Evolutionary conservation across 805 yeast species (phyloP).

Genomic region (Saccharomycopsis fodiens): DNA sequence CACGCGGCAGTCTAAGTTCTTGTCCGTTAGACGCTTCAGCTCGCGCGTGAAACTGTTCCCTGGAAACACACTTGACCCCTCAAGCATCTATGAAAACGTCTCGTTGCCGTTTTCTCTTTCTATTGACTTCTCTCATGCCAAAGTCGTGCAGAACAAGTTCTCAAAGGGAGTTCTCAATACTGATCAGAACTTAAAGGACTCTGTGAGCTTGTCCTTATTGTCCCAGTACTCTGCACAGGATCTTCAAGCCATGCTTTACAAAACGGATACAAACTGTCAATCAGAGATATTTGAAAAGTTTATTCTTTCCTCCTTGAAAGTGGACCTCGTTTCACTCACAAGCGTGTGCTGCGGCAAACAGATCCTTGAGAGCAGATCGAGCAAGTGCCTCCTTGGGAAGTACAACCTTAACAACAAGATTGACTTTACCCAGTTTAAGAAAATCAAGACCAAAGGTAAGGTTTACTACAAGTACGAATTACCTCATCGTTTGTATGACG

Average conservation of each 20-base stretch:
- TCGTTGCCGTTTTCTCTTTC: conserved; percentile 11
- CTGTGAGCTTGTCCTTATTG: conserved; percentile 7
- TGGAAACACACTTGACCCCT: not conserved
- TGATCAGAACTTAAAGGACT: conserved; percentile 9
- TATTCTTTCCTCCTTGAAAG: conserved; percentile 1
- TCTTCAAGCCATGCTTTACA: conserved; percentile 10
- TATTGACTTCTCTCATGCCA: conserved; percentile 16
- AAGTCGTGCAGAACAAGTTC: conserved; percentile 6
- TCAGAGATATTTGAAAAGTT: conserved; percentile 6
- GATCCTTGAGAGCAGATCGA: not conserved
- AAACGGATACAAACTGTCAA: not conserved
- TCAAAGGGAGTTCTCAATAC: conserved; percentile 16
- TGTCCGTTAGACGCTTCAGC: conserved; percentile 12
- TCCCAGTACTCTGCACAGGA: conserved; percentile 12
- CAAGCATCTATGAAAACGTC: conserved; percentile 1
- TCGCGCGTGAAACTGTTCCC: not conserved
- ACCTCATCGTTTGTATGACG: conserved; percentile 10
- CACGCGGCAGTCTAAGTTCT: not conserved
- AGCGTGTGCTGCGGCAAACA: conserved; percentile 17
- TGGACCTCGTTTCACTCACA: conserved; percentile 7
- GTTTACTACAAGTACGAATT: conserved; percentile 12
- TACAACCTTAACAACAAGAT: conserved; percentile 5
- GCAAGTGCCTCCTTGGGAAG: conserved; percentile 8
- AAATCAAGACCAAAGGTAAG: conserved; percentile 8
- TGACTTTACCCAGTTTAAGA: conserved; percentile 12